Evolutionary conservation across 441 rosid species (phyloP).

Genomic region (Erodium chrysanthum): DNA sequence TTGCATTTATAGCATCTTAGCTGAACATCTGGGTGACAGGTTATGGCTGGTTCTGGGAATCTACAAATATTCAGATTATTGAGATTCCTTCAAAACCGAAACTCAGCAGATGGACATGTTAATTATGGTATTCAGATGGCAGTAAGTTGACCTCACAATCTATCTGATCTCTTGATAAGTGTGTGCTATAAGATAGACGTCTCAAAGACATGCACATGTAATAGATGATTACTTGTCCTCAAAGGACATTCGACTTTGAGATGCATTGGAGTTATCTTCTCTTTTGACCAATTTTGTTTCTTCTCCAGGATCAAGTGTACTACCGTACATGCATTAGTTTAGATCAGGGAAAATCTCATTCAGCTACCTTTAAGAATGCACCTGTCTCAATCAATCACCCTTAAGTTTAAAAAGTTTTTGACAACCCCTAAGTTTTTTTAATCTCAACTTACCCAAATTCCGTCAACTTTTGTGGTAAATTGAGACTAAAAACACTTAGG

Average conservation of each 20-base stretch:
- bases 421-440: too few relatives aligned
- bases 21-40: slow-evolving; percentile 33
- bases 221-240: background rate
- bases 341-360: background rate
- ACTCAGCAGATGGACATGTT: slow-evolving; percentile 79
- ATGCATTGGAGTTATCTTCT: background rate
- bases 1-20: slow-evolving; percentile 15
- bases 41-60: slow-evolving; percentile 98
- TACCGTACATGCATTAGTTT: background rate
- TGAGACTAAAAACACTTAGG: too few relatives aligned
- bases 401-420: too few relatives aligned
- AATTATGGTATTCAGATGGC: slow-evolving; percentile 91
- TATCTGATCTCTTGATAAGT: slow-evolving; percentile 10
- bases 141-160: slow-evolving; percentile 36
- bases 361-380: too few relatives aligned
- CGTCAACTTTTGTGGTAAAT: too few relatives aligned
- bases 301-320: background rate
- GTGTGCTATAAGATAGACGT: slow-evolving; percentile 1
- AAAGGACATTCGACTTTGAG: background rate
- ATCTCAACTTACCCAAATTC: too few relatives aligned
- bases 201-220: background rate
- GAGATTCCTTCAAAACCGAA: slow-evolving; percentile 74
- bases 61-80: slow-evolving; percentile 69
- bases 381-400: too few relatives aligned
- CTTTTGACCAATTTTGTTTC: background rate